phyloP scores from a whole-genome alignment of 768 basidiomycete species.

The Lactifluus hygrophoroides region DNA sequence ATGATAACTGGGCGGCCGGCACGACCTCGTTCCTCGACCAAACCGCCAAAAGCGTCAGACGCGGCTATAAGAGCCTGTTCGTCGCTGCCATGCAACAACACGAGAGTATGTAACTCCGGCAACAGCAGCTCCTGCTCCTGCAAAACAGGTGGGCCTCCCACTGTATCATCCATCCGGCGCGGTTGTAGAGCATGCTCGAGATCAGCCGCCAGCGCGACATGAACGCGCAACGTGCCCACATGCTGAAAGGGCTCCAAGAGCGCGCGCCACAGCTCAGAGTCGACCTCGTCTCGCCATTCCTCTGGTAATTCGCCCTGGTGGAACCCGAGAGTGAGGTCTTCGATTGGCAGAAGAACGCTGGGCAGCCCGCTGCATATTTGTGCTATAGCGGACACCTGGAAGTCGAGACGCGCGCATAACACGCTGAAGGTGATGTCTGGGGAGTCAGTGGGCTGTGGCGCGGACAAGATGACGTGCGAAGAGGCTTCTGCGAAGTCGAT shows the following conservation, averaged over 20 bases:
- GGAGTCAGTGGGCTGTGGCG: background rate
- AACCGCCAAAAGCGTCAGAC: background rate
- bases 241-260: background rate
- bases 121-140: background rate
- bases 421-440: background rate
- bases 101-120: background rate
- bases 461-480: background rate
- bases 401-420: slow-evolving; percentile 4
- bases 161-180: background rate
- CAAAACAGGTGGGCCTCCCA: background rate
- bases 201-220: background rate
- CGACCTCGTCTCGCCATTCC: background rate
- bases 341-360: background rate
- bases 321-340: slow-evolving; percentile 10
- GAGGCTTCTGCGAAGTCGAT: slow-evolving; percentile 3
- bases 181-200: background rate
- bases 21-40: background rate
- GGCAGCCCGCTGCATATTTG: background rate
- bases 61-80: background rate
- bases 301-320: background rate
- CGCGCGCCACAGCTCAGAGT: background rate
- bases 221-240: background rate
- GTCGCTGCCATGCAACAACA: slow-evolving; percentile 5
- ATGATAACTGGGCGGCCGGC: background rate
- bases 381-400: slow-evolving; percentile 1